Evolutionary conservation across 2,329 filamentous ascomycete species (phyloP).

Genomic region (Aquanectria penicillioides): DNA sequence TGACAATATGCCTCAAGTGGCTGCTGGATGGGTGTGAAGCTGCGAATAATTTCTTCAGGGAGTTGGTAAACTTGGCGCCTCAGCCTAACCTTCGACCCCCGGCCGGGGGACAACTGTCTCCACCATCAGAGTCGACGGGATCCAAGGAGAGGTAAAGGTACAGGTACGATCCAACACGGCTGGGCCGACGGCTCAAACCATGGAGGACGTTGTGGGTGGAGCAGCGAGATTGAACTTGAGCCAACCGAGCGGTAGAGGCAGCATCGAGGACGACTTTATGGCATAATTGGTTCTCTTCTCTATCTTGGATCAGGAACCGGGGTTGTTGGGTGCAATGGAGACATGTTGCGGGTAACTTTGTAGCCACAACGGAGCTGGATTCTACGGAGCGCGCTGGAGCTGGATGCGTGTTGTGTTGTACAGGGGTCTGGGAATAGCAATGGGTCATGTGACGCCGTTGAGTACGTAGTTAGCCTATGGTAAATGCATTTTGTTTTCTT

Average conservation of each 20-base stretch:
- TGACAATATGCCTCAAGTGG: conserved; percentile 89
- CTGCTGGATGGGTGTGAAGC: conserved; percentile 78
- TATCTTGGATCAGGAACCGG: too few species aligned
- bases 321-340: too few species aligned
- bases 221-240: conserved; percentile 54
- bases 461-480: too few species aligned
- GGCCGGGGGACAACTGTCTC: conserved; percentile 50
- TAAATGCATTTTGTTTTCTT: too few species aligned
- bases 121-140: conserved; percentile 64
- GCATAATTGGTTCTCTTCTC: conserved; percentile 43
- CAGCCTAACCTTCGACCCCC: conserved; percentile 50
- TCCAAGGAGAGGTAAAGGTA: conserved; percentile 66
- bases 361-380: too few species aligned
- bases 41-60: conserved; percentile 76
- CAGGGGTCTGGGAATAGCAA: too few species aligned
- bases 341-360: too few species aligned
- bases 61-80: conserved; percentile 62
- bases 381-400: too few species aligned
- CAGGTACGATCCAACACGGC: conserved; percentile 55
- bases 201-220: conserved; percentile 55
- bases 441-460: too few species aligned
- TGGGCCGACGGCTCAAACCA: conserved; percentile 39
- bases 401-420: too few species aligned
- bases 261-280: conserved; percentile 59
- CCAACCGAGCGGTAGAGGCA: conserved; percentile 41